phyloP scores from a whole-genome alignment of 257 asterid genomes.

The Gentiana straminea region DNA sequence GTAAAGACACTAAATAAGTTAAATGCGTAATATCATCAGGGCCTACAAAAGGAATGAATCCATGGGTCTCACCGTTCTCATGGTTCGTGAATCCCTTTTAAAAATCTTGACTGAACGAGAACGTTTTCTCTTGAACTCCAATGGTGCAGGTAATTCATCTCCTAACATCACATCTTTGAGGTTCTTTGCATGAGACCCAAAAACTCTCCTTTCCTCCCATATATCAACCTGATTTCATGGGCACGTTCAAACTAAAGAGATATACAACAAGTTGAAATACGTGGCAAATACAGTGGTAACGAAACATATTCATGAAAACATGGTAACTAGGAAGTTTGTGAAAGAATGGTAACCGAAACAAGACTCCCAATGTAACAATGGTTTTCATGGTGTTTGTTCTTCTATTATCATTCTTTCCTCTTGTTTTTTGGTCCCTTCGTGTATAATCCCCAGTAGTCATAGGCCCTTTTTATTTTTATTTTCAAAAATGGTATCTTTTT shows the following conservation, averaged over 20 bases:
- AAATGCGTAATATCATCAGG: slow-evolving; percentile 6
- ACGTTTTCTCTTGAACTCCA: slow-evolving; percentile 65
- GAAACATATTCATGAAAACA: no score
- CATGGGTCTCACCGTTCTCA: slow-evolving; percentile 53
- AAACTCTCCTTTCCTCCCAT: slow-evolving; percentile 91
- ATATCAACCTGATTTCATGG: slow-evolving; percentile 43
- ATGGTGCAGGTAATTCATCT: slow-evolving; percentile 63
- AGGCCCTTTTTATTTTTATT: no score
- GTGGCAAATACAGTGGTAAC: no score
- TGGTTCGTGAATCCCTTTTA: slow-evolving; percentile 76
- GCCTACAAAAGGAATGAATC: slow-evolving; percentile 6
- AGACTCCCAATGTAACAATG: no score
- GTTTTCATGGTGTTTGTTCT: neutral
- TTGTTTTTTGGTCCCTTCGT: neutral
- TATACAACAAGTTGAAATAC: neutral
- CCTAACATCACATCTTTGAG: slow-evolving; percentile 77
- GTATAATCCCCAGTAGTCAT: no score
- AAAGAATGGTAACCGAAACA: no score
- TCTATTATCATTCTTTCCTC: neutral
- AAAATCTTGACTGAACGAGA: slow-evolving; percentile 64
- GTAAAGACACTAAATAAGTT: slow-evolving; percentile 8
- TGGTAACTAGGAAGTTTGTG: no score
- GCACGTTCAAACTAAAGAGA: neutral
- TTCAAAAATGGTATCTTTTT: no score
- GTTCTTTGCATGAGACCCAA: slow-evolving; percentile 63